Conservation (phyloP, 1,284 basidiomycete genomes). For the Fomitopsis betulina region DNA sequence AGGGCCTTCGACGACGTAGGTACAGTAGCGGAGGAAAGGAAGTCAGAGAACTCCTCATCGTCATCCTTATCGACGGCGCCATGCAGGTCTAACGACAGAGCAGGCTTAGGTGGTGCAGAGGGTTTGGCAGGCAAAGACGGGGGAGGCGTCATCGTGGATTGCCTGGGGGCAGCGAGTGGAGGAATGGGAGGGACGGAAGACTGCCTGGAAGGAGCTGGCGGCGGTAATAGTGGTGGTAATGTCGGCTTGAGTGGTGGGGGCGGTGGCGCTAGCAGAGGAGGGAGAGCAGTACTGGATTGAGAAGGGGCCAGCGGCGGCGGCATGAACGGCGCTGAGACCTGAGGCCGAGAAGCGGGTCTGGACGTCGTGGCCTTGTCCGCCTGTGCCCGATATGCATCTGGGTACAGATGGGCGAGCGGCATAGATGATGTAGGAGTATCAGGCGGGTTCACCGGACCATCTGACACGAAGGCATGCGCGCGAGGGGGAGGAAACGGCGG, state of each 20-base stretch:
- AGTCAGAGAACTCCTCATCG: conserved; percentile 27
- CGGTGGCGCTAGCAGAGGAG: conserved; percentile 39
- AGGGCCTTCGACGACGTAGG: conserved; percentile 7
- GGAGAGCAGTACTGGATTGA: background rate
- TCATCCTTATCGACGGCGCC: conserved; percentile 9
- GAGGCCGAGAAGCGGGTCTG: conserved; percentile 8
- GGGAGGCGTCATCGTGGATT: conserved; percentile 12
- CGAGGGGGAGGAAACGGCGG: conserved; percentile 1
- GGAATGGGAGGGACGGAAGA: conserved; percentile 11
- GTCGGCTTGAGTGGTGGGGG: conserved; percentile 22
- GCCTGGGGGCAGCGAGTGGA: conserved; percentile 14
- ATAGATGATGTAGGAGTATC: conserved; percentile 8
- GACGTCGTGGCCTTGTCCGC: background rate
- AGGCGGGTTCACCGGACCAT: background rate
- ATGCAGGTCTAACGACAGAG: background rate
- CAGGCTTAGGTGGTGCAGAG: background rate
- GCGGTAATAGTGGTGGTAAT: conserved; percentile 10
- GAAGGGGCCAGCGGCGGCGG: conserved; percentile 9
- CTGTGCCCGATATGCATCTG: conserved; percentile 5
- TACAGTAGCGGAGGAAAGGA: conserved; percentile 16
- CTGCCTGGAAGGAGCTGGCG: conserved; percentile 18
- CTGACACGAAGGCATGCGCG: background rate
- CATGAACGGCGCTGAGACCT: conserved; percentile 8
- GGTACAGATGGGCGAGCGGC: conserved; percentile 12
- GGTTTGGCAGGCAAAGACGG: background rate